Base-by-base conservation (phyloP, 805 yeast genomes). In the Candida anglica region DNA sequence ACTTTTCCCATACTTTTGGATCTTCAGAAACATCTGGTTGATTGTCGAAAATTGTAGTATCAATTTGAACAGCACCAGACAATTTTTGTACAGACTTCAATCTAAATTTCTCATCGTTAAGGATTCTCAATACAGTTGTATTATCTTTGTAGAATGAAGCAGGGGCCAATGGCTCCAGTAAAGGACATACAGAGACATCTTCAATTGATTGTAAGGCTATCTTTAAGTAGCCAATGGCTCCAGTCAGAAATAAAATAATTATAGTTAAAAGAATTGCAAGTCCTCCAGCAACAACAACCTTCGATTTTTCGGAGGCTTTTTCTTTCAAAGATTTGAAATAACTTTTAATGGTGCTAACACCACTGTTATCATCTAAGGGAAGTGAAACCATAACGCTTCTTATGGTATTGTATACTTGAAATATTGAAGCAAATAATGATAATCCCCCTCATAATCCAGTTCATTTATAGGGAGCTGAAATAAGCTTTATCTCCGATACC, bases 1-100 rank as follows among this genome's bases (percentile, higher is more conserved):
- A 63, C 22, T 58, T 53, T 9, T 27, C 39, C 67, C 80, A 78
- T 21, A 69, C 65, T 13, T 66, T 67, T 3, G 75, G 74, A 23
- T 71, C 77, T 11, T 72, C 72, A n/a, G 54, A 66, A 5, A 77
- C 76, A 15, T 67, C 70, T 8, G 69, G 66, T 33, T 53, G 63
- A 34, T 56, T 46, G 50, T 86, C 95, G 40, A 56, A 69, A 11
- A 78, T 68, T 40, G 75, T 79, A 1, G 94, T 83, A 27, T 80
- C 79, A 37, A 83, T 68, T 47, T 69, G 69, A 15, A 85, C 71
- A 1, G 91, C 85, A 4, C 73, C 77, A 6, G 74, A 56, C 36
- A 79, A 61, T 42, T 66, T 72, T 8, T 47, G 48, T 9, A 66
- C 69, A 0, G 79, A 68, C 6, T 43, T 36, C 19, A 50, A 30